Percentiles rank a stretch among this genome's conserved stretches.
Conservation (phyloP, 345 rosid genomes). For the Diplotaxis tenuifolia region DNA sequence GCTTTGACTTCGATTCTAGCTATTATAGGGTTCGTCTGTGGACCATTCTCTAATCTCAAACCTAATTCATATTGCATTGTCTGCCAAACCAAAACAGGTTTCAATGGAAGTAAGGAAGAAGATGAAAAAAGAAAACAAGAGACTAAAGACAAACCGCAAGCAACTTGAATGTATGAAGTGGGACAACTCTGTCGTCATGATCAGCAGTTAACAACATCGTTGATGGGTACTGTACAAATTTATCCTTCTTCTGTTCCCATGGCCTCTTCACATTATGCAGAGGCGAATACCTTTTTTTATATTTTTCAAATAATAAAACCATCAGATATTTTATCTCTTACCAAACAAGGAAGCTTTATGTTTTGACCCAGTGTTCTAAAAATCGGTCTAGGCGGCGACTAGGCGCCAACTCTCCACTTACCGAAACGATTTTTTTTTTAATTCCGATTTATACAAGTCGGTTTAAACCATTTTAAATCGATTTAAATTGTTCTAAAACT, state of each 20-base stretch:
- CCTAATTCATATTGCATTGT: slow-evolving; percentile 77
- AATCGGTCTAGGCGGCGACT: too few species aligned
- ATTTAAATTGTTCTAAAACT: too few species aligned
- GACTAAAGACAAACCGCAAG: slow-evolving; percentile 63
- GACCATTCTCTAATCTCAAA: slow-evolving; percentile 71
- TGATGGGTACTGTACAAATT: too few species aligned
- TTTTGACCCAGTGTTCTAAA: too few species aligned
- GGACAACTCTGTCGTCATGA: too few species aligned
- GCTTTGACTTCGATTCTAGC: slow-evolving; percentile 89
- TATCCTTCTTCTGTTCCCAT: slow-evolving; percentile 60
- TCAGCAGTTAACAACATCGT: too few species aligned
- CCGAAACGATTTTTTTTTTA: too few species aligned
- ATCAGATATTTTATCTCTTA: not conserved
- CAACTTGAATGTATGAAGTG: slow-evolving; percentile 76
- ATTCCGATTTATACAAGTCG: too few species aligned
- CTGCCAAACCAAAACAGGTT: slow-evolving; percentile 36
- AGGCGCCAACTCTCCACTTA: too few species aligned
- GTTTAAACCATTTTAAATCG: too few species aligned
- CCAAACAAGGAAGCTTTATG: not conserved
- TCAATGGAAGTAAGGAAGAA: not conserved
- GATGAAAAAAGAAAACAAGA: slow-evolving; percentile 14
- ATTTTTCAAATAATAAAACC: not conserved
- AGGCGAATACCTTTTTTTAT: slow-evolving; percentile 74
- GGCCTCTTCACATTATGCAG: slow-evolving; percentile 93
- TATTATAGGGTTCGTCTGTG: slow-evolving; percentile 79